These are phyloP conservation scores for Iris macrosiphon DNA, from an alignment of 106 monocot species.

Conservation along the genomic window DNA sequence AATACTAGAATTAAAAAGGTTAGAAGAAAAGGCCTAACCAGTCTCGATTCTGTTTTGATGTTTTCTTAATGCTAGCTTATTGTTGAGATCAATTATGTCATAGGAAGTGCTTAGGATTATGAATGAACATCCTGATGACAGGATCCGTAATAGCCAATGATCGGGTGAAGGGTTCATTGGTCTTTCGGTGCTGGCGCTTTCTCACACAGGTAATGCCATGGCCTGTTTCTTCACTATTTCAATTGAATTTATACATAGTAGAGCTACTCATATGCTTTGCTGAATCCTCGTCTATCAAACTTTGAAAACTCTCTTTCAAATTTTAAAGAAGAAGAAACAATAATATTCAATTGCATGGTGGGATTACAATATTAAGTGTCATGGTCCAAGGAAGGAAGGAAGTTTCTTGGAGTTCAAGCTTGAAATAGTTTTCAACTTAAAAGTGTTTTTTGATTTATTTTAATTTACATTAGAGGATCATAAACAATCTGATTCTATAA, in stretches of 20 bases:
- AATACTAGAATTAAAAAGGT: slow-evolving; percentile 26
- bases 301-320: not conserved
- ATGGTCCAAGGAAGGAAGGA: not conserved
- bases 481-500: too few species aligned
- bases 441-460: too few species aligned
- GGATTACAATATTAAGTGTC: not conserved
- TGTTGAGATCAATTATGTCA: not conserved
- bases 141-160: slow-evolving; percentile 33
- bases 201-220: slow-evolving; percentile 77
- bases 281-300: not conserved
- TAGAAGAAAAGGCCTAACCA: too few species aligned
- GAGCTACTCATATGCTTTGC: too few species aligned
- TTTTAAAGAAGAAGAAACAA: not conserved
- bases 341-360: slow-evolving; percentile 6
- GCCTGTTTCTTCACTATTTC: too few species aligned
- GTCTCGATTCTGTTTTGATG: too few species aligned
- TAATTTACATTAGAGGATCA: too few species aligned
- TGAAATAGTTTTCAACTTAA: too few species aligned
- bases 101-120: slow-evolving; percentile 53
- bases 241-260: not conserved
- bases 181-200: slow-evolving; percentile 68
- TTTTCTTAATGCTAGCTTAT: not conserved
- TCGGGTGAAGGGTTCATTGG: slow-evolving; percentile 60
- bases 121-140: slow-evolving; percentile 50
- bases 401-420: slow-evolving; percentile 2